Evolutionary conservation across 2,329 filamentous ascomycete genomes (phyloP), one percentile per base, ranked within the genome.

Genomic region (Gaeumannomyces tritici): DNA sequence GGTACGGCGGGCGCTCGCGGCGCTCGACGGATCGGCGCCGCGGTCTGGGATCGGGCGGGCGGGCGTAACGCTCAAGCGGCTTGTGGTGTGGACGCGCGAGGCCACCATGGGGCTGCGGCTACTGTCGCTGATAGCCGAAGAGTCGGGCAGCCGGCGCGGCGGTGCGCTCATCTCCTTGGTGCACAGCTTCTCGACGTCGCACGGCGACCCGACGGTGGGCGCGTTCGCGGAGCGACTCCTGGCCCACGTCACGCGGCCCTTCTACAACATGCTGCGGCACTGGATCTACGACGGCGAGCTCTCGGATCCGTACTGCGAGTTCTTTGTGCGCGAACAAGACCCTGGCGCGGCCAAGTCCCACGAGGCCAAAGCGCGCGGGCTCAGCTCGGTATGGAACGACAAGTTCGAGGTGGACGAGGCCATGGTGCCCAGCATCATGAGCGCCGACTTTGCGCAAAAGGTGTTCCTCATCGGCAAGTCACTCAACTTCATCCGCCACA

Each of bases 261-360:
- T 99, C 72, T 99, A 99, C 73, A 91, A 96, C 69, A 97, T 99
- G 79, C 80, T 99, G 62, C 87, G 92, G 62, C 89, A 91, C 69
- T 99, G 95, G 95, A 96, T 99, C 60, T 99, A 99, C 71, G 93
- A 99, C 70, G 95, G 95, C 64, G 96, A 99, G 77, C 82, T 99
- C 18, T 92, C 91, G n/a, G 95, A 99, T 74, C 95, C 96, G 0
- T 97, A 93, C 70, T 83, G 87, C 62, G 95, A 99, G 71, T 99
- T 99, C 75, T 98, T 99, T 69, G 93, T 99, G 26, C 87, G 87
- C 26, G 91, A 97, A 72, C 91, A 93, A 68, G 84, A 87, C 61
- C 81, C 84, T 6, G 75, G 76, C 57, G 75, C 80, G 33, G 71
- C 74, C 60, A 69, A 68, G 68, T 76, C 65, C 73, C 78, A 69